Evolutionary conservation across 75 land plant species (phyloP).

Genomic region (Picea sitchensis): DNA sequence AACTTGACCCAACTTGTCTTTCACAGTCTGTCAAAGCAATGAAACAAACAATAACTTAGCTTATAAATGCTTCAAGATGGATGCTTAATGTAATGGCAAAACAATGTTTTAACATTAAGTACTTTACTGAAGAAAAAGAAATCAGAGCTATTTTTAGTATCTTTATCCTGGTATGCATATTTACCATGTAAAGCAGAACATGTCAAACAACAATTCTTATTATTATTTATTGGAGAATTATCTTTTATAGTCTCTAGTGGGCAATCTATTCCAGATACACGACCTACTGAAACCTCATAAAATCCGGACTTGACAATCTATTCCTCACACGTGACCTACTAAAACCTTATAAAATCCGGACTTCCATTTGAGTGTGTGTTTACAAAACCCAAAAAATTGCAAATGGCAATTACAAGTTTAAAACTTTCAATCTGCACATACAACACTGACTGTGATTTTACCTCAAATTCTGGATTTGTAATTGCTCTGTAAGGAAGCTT

Average conservation of each 20-base stretch:
- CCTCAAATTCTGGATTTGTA: constrained; percentile 69
- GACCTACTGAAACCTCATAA: not conserved
- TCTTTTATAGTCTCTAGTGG: not conserved
- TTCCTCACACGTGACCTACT: not conserved
- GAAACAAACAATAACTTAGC: not conserved
- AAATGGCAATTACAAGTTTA: not conserved
- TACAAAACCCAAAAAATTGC: not conserved
- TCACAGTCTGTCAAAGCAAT: constrained; percentile 49
- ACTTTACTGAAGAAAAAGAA: too few species aligned
- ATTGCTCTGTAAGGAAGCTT: constrained; percentile 77
- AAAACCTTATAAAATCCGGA: not conserved
- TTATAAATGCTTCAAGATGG: not conserved
- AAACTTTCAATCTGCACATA: not conserved
- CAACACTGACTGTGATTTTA: constrained; percentile 10
- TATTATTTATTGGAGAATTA: not conserved
- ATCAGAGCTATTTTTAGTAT: too few species aligned
- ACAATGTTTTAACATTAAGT: too few species aligned
- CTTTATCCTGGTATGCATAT: too few species aligned
- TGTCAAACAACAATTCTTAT: not conserved
- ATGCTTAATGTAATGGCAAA: too few species aligned
- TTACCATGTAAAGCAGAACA: not conserved
- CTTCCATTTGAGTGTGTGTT: not conserved
- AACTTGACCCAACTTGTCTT: constrained; percentile 74
- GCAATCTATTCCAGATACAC: not conserved
- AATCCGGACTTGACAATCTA: not conserved